Evolutionary conservation across 2,329 filamentous ascomycete genomes (phyloP).

Genomic region (Aspergillus uvarum): DNA sequence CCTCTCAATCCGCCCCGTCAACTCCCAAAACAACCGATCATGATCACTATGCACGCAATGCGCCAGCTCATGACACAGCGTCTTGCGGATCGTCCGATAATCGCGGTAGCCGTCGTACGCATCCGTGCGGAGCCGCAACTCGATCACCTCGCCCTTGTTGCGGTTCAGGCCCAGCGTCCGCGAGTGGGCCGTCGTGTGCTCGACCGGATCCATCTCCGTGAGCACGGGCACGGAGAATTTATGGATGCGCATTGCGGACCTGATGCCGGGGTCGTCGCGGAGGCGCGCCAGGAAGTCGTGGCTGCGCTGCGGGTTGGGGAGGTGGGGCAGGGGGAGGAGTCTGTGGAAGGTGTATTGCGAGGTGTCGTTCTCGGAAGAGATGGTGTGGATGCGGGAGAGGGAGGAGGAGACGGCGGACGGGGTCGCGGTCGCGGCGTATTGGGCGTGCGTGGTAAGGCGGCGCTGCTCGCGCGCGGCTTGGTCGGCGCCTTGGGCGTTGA

Average conservation of each 20-base stretch:
- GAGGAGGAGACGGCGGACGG: slow-evolving; percentile 57
- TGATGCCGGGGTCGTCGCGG: slow-evolving; percentile 80
- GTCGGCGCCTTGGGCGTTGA: slow-evolving; percentile 39
- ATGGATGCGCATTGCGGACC: slow-evolving; percentile 77
- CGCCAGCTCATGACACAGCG: slow-evolving; percentile 89
- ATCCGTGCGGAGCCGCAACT: slow-evolving; percentile 87
- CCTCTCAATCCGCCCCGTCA: slow-evolving; percentile 81
- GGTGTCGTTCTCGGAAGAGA: slow-evolving; percentile 40
- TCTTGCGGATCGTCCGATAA: slow-evolving; percentile 87
- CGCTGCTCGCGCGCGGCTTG: slow-evolving; percentile 26
- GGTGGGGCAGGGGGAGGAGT: slow-evolving; percentile 71
- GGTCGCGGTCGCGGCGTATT: slow-evolving; percentile 28
- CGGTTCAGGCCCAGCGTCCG: slow-evolving; percentile 83
- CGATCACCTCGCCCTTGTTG: slow-evolving; percentile 85
- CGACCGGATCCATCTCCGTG: slow-evolving; percentile 91
- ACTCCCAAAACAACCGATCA: slow-evolving; percentile 82
- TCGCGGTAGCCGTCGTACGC: slow-evolving; percentile 91
- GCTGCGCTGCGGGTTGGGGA: slow-evolving; percentile 72
- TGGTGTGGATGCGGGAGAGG: slow-evolving; percentile 36
- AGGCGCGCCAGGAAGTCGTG: slow-evolving; percentile 72
- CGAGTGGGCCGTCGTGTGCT: slow-evolving; percentile 79
- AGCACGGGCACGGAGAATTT: slow-evolving; percentile 80
- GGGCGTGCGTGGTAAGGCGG: slow-evolving; percentile 15
- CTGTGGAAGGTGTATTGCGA: slow-evolving; percentile 81
- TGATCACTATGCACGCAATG: slow-evolving; percentile 88